A percentile compares a stretch with the other conserved stretches of the same genome.
These are phyloP conservation scores for Salix dunnii DNA, from an alignment of 345 rosid species.

Conservation along the genomic window DNA sequence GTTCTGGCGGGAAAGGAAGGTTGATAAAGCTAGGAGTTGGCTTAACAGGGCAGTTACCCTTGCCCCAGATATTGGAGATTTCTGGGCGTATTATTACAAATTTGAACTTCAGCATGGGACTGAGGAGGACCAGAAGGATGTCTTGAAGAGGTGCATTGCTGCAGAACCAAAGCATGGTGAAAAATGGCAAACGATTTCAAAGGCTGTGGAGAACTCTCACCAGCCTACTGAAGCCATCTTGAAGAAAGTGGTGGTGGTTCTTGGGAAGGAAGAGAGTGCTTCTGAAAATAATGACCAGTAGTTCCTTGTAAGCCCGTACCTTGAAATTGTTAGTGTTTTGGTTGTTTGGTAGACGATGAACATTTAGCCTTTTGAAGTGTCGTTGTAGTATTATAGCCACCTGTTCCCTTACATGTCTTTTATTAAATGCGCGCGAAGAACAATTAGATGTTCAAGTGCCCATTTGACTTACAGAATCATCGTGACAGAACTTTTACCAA, in stretches of 20 bases:
- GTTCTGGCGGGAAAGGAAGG: conserved; percentile 90
- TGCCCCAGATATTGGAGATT: conserved; percentile 79
- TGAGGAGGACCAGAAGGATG: conserved; percentile 78
- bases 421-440: background rate
- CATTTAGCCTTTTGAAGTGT: background rate
- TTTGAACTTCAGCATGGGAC: conserved; percentile 83
- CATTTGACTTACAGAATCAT: background rate
- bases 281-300: conserved; percentile 46
- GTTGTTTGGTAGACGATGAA: background rate
- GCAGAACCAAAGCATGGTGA: conserved; percentile 90
- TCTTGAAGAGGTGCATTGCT: conserved; percentile 60
- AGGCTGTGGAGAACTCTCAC: conserved; percentile 90
- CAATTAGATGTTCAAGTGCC: background rate
- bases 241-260: conserved; percentile 66
- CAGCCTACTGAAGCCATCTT: conserved; percentile 70
- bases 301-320: background rate
- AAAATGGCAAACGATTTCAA: conserved; percentile 76
- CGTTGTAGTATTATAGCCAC: background rate
- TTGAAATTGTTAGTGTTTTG: background rate
- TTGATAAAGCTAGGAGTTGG: conserved; percentile 87
- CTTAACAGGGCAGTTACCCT: conserved; percentile 74
- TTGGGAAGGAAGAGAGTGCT: conserved; percentile 76
- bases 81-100: conserved; percentile 84
- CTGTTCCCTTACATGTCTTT: background rate
- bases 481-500: background rate